A percentile compares a stretch with the other conserved stretches of the same genome.
phyloP scores from a whole-genome alignment of 2,329 filamentous ascomycete species.

The Hypoxylon sp. region DNA sequence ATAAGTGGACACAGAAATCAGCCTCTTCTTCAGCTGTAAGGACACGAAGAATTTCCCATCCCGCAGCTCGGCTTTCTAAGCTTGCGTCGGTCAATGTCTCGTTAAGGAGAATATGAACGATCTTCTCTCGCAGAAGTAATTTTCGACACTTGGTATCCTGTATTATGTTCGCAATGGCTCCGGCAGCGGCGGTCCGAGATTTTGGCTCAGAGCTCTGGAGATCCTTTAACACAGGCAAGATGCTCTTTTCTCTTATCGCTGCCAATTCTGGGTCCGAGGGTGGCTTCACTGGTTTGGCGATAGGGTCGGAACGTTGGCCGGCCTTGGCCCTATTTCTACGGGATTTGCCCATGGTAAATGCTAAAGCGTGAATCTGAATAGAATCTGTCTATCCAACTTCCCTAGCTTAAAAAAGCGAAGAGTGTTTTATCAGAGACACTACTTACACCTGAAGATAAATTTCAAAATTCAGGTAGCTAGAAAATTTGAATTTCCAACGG shows the following conservation, averaged over 20 bases:
- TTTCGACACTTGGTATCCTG: slow-evolving; percentile 75
- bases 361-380: not conserved
- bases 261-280: slow-evolving; percentile 75
- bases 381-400: not conserved
- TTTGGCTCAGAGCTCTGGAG: slow-evolving; percentile 72
- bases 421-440: slow-evolving; percentile 6
- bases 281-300: slow-evolving; percentile 71
- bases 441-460: slow-evolving; percentile 26
- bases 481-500: slow-evolving; percentile 34
- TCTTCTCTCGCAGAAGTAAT: slow-evolving; percentile 75
- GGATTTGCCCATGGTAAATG: slow-evolving; percentile 72
- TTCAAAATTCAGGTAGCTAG: slow-evolving; percentile 24
- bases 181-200: slow-evolving; percentile 71
- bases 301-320: slow-evolving; percentile 67
- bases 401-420: not conserved
- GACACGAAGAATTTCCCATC: slow-evolving; percentile 76
- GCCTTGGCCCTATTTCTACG: slow-evolving; percentile 67
- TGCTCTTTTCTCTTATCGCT: slow-evolving; percentile 73
- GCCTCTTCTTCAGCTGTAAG: slow-evolving; percentile 75
- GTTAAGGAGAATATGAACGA: slow-evolving; percentile 74
- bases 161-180: slow-evolving; percentile 73
- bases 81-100: slow-evolving; percentile 75
- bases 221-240: slow-evolving; percentile 74
- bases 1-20: slow-evolving; percentile 77
- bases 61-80: slow-evolving; percentile 74